Percentiles rank a stretch among this genome's conserved stretches.
Conservation (phyloP, 2,329 filamentous ascomycete species). For the Bipolaris zeicola region DNA sequence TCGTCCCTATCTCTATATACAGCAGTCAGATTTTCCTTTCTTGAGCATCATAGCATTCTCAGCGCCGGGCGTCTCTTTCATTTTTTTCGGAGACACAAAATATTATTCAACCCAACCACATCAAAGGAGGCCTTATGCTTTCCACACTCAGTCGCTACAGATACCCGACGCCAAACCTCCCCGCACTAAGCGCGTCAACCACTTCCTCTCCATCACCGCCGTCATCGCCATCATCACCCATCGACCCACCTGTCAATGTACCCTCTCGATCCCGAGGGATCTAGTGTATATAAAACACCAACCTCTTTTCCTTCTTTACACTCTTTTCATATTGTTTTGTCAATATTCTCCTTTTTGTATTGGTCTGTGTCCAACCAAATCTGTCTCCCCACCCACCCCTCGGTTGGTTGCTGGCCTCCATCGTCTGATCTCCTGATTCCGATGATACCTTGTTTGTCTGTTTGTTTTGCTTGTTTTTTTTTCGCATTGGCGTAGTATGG, state of each 20-base stretch:
- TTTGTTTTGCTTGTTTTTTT: background rate
- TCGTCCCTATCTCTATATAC: slow-evolving; percentile 11
- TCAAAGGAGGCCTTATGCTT: slow-evolving; percentile 25
- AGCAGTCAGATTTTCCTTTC: slow-evolving; percentile 24
- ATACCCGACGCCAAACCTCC: slow-evolving; percentile 41
- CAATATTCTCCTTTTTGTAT: slow-evolving; percentile 1
- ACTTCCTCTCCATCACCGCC: background rate
- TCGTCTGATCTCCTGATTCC: slow-evolving; percentile 5
- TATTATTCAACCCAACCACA: background rate
- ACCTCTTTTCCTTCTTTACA: slow-evolving; percentile 4
- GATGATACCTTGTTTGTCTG: slow-evolving; percentile 4
- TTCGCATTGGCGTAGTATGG: slow-evolving; percentile 7
- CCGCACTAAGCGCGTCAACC: slow-evolving; percentile 11
- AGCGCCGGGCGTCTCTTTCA: slow-evolving; percentile 33
- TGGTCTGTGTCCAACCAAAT: slow-evolving; percentile 11
- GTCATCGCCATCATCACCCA: background rate
- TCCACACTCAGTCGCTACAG: slow-evolving; percentile 42
- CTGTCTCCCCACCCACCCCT: background rate
- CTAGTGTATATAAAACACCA: slow-evolving; percentile 7
- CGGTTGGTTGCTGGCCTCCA: background rate
- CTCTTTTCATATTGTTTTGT: slow-evolving; percentile 7
- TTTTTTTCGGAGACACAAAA: slow-evolving; percentile 1
- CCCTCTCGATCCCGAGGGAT: background rate
- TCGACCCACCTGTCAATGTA: background rate
- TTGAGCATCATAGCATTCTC: slow-evolving; percentile 37